A percentile compares a stretch with the other conserved stretches of the same genome.
Evolutionary conservation across 2,329 filamentous ascomycete species (phyloP).

Genomic region (Hymenoscyphus infarciens): DNA sequence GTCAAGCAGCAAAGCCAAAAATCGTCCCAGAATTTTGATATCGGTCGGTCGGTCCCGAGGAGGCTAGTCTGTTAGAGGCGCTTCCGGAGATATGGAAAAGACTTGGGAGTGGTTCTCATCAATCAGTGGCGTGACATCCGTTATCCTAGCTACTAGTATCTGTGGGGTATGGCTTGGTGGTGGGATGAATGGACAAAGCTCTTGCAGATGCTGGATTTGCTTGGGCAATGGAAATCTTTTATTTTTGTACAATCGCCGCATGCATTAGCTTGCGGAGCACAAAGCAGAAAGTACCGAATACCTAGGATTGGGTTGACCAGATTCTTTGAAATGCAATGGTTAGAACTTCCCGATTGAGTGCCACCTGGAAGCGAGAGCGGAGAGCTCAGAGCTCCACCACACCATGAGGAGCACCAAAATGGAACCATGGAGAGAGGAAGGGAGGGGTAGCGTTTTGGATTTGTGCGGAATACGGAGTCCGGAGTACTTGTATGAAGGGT

Average conservation of each 20-base stretch:
- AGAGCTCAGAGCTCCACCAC: neutral
- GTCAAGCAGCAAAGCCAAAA: neutral
- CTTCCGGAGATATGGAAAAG: neutral
- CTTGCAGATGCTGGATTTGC: neutral
- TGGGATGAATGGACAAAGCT: neutral
- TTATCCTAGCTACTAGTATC: neutral
- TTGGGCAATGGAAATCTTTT: neutral
- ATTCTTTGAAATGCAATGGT: neutral
- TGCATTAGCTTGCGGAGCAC: neutral
- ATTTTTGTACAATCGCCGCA: neutral
- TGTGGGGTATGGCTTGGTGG: neutral
- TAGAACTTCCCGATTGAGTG: neutral
- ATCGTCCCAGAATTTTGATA: neutral
- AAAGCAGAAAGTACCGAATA: neutral
- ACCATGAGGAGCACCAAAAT: neutral
- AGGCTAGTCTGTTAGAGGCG: neutral
- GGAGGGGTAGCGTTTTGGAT: neutral
- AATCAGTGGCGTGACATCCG: neutral
- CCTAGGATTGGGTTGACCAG: neutral
- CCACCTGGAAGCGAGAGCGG: neutral
- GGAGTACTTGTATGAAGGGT: too few relatives aligned
- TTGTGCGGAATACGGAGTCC: too few relatives aligned
- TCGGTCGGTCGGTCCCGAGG: slow-evolving; percentile 3
- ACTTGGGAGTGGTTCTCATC: neutral
- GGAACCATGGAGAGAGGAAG: neutral